A percentile compares a stretch with the other conserved stretches of the same genome.
These are phyloP conservation scores for Pyricularia pennisetigena DNA, from an alignment of 2,329 filamentous ascomycete genomes.

Conservation along the genomic window DNA sequence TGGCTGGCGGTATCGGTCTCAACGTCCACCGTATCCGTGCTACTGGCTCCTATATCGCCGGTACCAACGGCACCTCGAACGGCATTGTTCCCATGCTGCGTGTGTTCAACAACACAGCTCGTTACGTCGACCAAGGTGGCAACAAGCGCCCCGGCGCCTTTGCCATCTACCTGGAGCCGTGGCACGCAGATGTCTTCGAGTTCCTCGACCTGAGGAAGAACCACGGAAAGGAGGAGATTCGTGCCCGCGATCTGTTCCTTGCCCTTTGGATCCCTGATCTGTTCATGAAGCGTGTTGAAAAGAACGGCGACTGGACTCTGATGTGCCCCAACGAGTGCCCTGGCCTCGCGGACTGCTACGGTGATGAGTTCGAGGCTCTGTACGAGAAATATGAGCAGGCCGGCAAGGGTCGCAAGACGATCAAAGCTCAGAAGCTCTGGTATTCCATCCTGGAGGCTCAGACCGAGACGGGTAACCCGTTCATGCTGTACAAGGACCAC, in stretches of 20 bases:
- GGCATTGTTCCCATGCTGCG: constrained; percentile 96
- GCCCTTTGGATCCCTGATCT: constrained; percentile 97
- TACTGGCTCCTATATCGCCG: constrained; percentile 94
- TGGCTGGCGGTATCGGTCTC: constrained; percentile 92
- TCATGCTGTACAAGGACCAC: constrained; percentile 99
- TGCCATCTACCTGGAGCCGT: constrained; percentile 97
- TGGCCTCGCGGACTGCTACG: constrained; percentile 91
- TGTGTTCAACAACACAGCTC: constrained; percentile 98
- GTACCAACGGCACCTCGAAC: constrained; percentile 97
- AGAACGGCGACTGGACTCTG: constrained; percentile 92
- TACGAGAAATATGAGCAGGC: constrained; percentile 89
- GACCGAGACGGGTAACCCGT: constrained; percentile 97
- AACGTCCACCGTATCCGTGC: constrained; percentile 96
- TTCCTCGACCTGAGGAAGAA: constrained; percentile 98
- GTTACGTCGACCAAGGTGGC: constrained; percentile 97
- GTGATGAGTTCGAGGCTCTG: constrained; percentile 90
- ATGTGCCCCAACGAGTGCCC: constrained; percentile 98
- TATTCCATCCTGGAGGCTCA: constrained; percentile 97
- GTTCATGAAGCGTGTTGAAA: constrained; percentile 99
- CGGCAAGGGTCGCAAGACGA: constrained; percentile 77
- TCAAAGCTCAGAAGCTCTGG: constrained; percentile 99
- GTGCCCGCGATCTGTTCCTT: constrained; percentile 94
- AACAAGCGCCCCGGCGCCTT: constrained; percentile 99
- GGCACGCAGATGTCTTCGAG: constrained; percentile 96
- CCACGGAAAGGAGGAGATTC: constrained; percentile 96